A percentile compares a stretch with the other conserved stretches of the same genome.
Evolutionary conservation across 1,284 basidiomycete genomes (phyloP).

Genomic region (Sporisorium exsertum): DNA sequence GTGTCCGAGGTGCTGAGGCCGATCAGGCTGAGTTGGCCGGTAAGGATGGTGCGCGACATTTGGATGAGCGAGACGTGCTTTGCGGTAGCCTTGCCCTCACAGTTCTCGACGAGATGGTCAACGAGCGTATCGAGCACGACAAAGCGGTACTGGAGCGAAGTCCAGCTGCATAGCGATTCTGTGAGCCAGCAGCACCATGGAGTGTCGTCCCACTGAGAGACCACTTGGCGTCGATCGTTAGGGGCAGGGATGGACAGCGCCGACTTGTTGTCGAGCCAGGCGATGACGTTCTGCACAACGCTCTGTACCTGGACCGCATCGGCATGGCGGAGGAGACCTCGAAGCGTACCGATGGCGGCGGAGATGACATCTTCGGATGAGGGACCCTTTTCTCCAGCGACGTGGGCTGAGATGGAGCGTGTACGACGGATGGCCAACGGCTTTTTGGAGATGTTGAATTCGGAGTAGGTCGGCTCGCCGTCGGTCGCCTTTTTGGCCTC

Average conservation of each 20-base stretch:
- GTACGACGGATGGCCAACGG: conserved; percentile 83
- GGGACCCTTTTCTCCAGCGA: conserved; percentile 88
- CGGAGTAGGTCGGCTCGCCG: conserved; percentile 75
- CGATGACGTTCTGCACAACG: conserved; percentile 77
- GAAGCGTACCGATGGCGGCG: conserved; percentile 79
- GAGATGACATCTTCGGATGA: conserved; percentile 79
- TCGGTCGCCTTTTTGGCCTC: conserved; percentile 78
- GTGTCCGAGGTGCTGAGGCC: conserved; percentile 92
- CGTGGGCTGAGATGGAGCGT: conserved; percentile 85
- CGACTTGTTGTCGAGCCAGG: conserved; percentile 60
- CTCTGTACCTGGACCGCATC: conserved; percentile 80
- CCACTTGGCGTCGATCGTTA: conserved; percentile 26
- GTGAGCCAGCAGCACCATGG: conserved; percentile 86
- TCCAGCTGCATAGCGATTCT: conserved; percentile 81
- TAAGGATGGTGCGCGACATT: conserved; percentile 85
- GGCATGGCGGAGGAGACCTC: conserved; percentile 80
- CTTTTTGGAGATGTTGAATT: conserved; percentile 79
- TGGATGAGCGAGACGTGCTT: conserved; percentile 79
- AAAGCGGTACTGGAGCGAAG: conserved; percentile 91
- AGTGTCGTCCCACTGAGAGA: conserved; percentile 77
- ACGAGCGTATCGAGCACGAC: conserved; percentile 86
- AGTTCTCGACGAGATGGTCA: conserved; percentile 80
- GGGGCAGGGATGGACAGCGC: conserved; percentile 23
- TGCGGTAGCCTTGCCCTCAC: conserved; percentile 74
- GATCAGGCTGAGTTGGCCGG: conserved; percentile 82